Base-by-base conservation (phyloP, 106 monocot species). In the Allium fistulosum region DNA sequence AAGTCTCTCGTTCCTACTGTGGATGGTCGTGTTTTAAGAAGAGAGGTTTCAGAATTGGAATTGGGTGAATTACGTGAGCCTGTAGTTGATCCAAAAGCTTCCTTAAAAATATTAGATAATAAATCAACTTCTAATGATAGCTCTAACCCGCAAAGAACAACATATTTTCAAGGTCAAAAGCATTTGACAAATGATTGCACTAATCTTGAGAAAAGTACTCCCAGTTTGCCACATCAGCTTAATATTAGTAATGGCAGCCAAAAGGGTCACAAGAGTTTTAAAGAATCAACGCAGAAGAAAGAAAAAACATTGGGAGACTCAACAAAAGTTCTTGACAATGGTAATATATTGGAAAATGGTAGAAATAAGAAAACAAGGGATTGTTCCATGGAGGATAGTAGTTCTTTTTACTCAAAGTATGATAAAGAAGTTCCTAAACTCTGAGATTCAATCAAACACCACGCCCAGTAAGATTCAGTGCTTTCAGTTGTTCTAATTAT, bases 21-120 rank as follows among this genome's bases (percentile, higher is more conserved):
- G 8, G 79, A 74, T 55, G 72, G 69, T 70, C 26, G 11, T 69
- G n/a, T 67, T 16, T 77, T 99, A 26, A 80, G 67, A 71, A 92
- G 97, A 81, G 89, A 89, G 48, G 65, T 78, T 57, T 99, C 97
- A 64, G 97, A 99, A 51, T 70, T 99, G 65, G 97, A 99, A 74
- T 75, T 83, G 49, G 97, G 97, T 66, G 97, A 99, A 79, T 81
- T 99, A 58, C 84, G 92, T 79, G 92, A 99, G 71, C 77, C 84
- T 59, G 27, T 61, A 71, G 51, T 66, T 10, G 95, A 84, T 37
- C 80, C 77, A 74, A 96, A 74, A 59, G 68, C 52, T 70, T 86
- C 84, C 74, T 76, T 78, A 14, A 90, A 81, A 69, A 26, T 67
- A 62, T 74, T 63, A 46, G 91, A 85, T 6, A 80, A 62, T 67